phyloP scores from a whole-genome alignment of 805 yeast species.

The Candida dajiaensis region DNA sequence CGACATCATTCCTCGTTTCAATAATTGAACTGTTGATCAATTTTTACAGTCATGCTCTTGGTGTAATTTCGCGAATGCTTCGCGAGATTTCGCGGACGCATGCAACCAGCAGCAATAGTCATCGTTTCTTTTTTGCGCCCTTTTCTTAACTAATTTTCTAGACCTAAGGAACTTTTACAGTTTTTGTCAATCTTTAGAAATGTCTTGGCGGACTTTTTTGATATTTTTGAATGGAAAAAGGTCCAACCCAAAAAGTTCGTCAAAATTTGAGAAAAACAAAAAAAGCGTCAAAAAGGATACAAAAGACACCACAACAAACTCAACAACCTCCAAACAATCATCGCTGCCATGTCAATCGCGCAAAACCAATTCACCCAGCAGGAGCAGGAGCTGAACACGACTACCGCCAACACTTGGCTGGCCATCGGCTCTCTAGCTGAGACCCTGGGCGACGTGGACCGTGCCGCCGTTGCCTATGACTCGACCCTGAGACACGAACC shows the following conservation, averaged over 20 bases:
- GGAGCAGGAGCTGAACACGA: slow-evolving; percentile 32
- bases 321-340: background rate
- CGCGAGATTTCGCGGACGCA: too few relatives aligned
- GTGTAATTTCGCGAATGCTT: background rate
- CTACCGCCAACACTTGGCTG: slow-evolving; percentile 81
- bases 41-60: background rate
- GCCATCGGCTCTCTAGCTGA: slow-evolving; percentile 90
- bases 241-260: background rate
- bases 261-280: background rate
- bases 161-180: background rate
- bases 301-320: background rate
- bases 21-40: background rate
- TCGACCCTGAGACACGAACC: slow-evolving; percentile 83
- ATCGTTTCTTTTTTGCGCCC: too few relatives aligned
- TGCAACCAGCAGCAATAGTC: too few relatives aligned
- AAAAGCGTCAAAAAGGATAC: background rate
- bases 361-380: slow-evolving; percentile 28
- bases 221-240: background rate
- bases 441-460: slow-evolving; percentile 78
- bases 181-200: background rate
- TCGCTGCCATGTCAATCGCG: background rate
- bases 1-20: background rate
- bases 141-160: too few relatives aligned
- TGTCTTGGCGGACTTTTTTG: background rate
- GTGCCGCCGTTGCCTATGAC: slow-evolving; percentile 85